phyloP scores from a whole-genome alignment of 805 yeast genomes.

The Cyberlindnera saturnus region DNA sequence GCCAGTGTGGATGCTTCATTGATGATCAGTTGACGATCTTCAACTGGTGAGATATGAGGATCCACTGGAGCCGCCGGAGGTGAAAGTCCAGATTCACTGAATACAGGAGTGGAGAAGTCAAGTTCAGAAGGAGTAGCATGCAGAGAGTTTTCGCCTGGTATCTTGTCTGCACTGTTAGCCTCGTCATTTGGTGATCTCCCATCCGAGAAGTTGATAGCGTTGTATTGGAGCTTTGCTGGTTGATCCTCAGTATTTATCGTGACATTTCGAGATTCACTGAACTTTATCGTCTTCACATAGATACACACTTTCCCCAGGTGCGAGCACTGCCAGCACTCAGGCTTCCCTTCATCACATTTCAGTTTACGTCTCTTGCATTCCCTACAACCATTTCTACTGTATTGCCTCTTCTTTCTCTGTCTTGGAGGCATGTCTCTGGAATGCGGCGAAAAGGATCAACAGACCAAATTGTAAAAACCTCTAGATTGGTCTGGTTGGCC shows the following conservation, averaged over 20 bases:
- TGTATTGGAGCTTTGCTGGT: not conserved
- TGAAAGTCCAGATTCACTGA: too few relatives aligned
- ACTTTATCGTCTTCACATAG: constrained; percentile 26
- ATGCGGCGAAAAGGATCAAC: too few relatives aligned
- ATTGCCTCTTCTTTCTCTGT: constrained; percentile 30
- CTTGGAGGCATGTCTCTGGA: too few relatives aligned
- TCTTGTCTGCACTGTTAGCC: too few relatives aligned
- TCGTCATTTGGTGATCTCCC: not conserved
- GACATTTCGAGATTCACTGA: constrained; percentile 15
- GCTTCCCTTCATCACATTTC: constrained; percentile 25
- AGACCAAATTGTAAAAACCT: too few relatives aligned
- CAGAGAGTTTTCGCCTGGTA: too few relatives aligned
- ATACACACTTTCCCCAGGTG: constrained; percentile 31
- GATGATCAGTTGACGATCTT: constrained; percentile 13
- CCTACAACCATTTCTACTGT: constrained; percentile 39
- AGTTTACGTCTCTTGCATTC: constrained; percentile 40
- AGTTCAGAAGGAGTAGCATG: too few relatives aligned
- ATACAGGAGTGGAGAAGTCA: too few relatives aligned
- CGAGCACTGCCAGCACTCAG: constrained; percentile 35
- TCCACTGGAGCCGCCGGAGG: too few relatives aligned
- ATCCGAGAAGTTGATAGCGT: not conserved
- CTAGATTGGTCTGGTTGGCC: too few relatives aligned
- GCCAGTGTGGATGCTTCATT: constrained; percentile 20
- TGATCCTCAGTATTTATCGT: not conserved
- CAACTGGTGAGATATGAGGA: constrained; percentile 11